phyloP scores from a whole-genome alignment of 352 stramenopile genomes.

The Salisapilia sapeloensis region DNA sequence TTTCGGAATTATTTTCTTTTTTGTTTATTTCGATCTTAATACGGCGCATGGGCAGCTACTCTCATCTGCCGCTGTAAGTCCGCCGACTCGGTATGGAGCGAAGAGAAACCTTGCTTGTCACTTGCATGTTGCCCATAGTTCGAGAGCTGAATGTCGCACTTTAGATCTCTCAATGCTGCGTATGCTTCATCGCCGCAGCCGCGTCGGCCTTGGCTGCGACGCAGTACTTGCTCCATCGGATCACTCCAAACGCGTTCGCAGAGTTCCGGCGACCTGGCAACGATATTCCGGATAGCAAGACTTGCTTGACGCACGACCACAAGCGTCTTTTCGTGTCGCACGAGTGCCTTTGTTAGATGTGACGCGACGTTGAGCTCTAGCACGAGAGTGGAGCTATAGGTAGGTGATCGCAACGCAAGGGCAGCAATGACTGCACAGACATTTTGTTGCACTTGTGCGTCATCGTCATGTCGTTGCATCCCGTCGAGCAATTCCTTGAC shows the following conservation, averaged over 20 bases:
- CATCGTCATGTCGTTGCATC: slow-evolving; percentile 28
- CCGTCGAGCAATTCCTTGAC: slow-evolving; percentile 27
- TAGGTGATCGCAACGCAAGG: slow-evolving; percentile 41
- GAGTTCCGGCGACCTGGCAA: slow-evolving; percentile 36
- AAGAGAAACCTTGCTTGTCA: slow-evolving; percentile 37
- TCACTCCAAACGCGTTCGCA: slow-evolving; percentile 42
- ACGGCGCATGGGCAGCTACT: slow-evolving; percentile 32
- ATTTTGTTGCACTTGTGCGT: slow-evolving; percentile 46
- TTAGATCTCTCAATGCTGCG: slow-evolving; percentile 49
- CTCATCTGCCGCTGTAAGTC: slow-evolving; percentile 29
- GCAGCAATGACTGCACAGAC: slow-evolving; percentile 57
- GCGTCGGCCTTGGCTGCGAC: slow-evolving; percentile 35
- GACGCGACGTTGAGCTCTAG: slow-evolving; percentile 17
- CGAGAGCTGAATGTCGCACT: slow-evolving; percentile 49
- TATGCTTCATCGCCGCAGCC: slow-evolving; percentile 67
- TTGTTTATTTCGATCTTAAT: slow-evolving; percentile 5
- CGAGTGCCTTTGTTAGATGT: slow-evolving; percentile 38
- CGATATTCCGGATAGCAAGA: slow-evolving; percentile 67
- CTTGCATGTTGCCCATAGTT: slow-evolving; percentile 21
- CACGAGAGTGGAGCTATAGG: slow-evolving; percentile 38
- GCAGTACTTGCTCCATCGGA: slow-evolving; percentile 40
- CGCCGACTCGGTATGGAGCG: slow-evolving; percentile 36
- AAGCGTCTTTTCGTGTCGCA: slow-evolving; percentile 18
- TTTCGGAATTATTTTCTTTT: not conserved
- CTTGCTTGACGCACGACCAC: slow-evolving; percentile 50